A percentile compares a stretch with the other conserved stretches of the same genome.
Evolutionary conservation across 148 eudicot genomes (phyloP).

Genomic region (Pouteria glomerata): DNA sequence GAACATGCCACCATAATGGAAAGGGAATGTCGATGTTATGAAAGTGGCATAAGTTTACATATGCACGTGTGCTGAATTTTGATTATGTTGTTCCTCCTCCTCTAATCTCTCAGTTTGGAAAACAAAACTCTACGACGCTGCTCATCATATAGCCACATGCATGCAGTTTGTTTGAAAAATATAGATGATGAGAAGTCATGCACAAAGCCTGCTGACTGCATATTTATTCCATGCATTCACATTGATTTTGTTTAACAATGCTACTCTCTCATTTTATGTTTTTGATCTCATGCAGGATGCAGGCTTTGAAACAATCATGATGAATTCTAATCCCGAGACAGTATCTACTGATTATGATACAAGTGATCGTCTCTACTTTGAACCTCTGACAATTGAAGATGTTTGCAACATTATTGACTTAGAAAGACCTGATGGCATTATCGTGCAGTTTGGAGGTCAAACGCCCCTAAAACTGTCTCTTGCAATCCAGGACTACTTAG

Average conservation of each 20-base stretch:
- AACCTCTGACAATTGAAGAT: constrained; percentile 95
- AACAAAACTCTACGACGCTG: too few species aligned
- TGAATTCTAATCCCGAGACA: constrained; percentile 99
- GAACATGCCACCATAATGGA: neutral
- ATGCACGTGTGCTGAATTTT: neutral
- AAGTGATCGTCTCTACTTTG: constrained; percentile 93
- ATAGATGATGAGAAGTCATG: neutral
- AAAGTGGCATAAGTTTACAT: neutral
- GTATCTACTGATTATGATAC: constrained; percentile 98
- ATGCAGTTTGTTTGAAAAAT: neutral
- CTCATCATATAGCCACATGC: neutral
- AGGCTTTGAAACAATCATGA: constrained; percentile 98
- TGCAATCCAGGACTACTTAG: constrained; percentile 79
- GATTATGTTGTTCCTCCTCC: neutral
- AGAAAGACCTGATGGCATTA: constrained; percentile 94
- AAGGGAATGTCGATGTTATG: constrained; percentile 4
- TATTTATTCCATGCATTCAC: neutral
- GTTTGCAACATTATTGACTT: constrained; percentile 91
- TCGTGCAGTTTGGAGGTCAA: constrained; percentile 97
- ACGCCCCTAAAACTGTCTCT: constrained; percentile 88
- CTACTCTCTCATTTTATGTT: neutral
- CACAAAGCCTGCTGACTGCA: neutral
- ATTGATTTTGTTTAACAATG: neutral
- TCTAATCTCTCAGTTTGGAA: neutral
- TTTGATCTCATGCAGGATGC: constrained; percentile 48